phyloP scores from a whole-genome alignment of 1,284 basidiomycete genomes.

The Sporisorium reilianum region DNA sequence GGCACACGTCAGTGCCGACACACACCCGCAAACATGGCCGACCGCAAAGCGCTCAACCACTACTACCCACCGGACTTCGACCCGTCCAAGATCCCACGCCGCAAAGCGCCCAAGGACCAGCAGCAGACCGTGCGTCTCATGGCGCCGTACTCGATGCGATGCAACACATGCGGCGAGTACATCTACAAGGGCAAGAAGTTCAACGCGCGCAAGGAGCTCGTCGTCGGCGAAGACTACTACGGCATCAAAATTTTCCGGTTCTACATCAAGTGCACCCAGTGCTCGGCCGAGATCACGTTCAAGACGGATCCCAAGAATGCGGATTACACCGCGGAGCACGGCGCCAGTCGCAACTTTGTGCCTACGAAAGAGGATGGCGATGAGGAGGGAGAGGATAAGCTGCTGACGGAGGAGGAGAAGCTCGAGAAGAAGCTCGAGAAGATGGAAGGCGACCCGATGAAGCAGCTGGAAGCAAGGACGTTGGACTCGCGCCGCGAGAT shows the following conservation, averaged over 20 bases:
- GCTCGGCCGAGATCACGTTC: conserved; percentile 97
- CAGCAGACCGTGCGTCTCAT: conserved; percentile 98
- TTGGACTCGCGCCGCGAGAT: conserved; percentile 94
- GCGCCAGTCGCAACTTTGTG: conserved; percentile 65
- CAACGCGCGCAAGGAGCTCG: conserved; percentile 98
- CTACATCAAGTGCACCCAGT: conserved; percentile 68
- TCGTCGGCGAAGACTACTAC: conserved; percentile 95
- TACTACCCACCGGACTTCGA: conserved; percentile 84
- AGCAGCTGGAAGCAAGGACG: conserved; percentile 90
- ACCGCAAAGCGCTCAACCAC: conserved; percentile 71
- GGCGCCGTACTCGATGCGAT: conserved; percentile 97
- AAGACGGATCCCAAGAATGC: conserved; percentile 94
- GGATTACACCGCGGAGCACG: conserved; percentile 67
- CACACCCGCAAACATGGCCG: conserved; percentile 64
- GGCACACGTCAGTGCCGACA: conserved; percentile 4
- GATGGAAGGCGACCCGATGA: conserved; percentile 90
- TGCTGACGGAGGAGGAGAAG: conserved; percentile 48
- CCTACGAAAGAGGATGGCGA: conserved; percentile 46
- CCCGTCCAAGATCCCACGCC: conserved; percentile 91
- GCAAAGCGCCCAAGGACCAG: conserved; percentile 87
- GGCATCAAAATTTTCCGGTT: conserved; percentile 87
- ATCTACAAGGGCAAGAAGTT: conserved; percentile 97
- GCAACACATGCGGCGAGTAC: conserved; percentile 90
- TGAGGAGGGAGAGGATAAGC: conserved; percentile 47
- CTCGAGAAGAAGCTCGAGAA: conserved; percentile 35